Percentiles rank a stretch among this genome's conserved stretches.
Conservation (phyloP, 1,139 yeast genomes). For the Debaryomyces nepalensis region DNA sequence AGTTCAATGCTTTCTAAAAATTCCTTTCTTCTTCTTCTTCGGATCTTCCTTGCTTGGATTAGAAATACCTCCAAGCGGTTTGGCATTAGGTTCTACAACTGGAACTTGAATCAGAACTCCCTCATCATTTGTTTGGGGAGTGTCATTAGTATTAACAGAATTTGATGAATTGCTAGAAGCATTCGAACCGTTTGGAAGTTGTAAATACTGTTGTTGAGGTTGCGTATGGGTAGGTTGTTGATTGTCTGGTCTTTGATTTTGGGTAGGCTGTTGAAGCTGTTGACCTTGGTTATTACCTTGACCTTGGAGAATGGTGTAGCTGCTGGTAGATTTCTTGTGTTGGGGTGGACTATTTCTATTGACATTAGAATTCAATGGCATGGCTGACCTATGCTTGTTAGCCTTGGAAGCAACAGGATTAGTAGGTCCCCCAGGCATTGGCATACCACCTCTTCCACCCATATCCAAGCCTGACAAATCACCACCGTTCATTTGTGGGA, state of each 20-base stretch:
- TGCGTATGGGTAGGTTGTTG: conserved; percentile 11
- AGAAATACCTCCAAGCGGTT: conserved; percentile 43
- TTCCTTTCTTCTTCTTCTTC: conserved; percentile 36
- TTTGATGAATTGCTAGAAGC: conserved; percentile 33
- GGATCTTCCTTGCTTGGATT: conserved; percentile 22
- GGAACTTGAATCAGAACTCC: conserved; percentile 21
- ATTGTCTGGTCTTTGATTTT: conserved; percentile 10
- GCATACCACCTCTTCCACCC: conserved; percentile 60
- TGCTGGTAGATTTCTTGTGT: conserved; percentile 24
- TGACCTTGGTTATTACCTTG: conserved; percentile 8
- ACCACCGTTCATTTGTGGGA: conserved; percentile 39
- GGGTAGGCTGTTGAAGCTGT: conserved; percentile 28
- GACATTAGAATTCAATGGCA: conserved; percentile 14
- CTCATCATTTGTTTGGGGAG: conserved; percentile 31
- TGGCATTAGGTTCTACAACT: conserved; percentile 25
- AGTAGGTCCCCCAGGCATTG: conserved; percentile 32
- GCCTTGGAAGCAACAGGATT: conserved; percentile 5
- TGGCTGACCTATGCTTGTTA: conserved; percentile 13
- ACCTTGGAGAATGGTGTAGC: not conserved
- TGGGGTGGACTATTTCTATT: conserved; percentile 16
- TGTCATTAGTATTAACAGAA: conserved; percentile 30
- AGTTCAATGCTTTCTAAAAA: conserved; percentile 33
- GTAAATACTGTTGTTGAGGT: conserved; percentile 23
- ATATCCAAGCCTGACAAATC: conserved; percentile 44
- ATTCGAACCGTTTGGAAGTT: conserved; percentile 30